phyloP scores from a whole-genome alignment of 345 rosid species.

The Linum usitatissimum region DNA sequence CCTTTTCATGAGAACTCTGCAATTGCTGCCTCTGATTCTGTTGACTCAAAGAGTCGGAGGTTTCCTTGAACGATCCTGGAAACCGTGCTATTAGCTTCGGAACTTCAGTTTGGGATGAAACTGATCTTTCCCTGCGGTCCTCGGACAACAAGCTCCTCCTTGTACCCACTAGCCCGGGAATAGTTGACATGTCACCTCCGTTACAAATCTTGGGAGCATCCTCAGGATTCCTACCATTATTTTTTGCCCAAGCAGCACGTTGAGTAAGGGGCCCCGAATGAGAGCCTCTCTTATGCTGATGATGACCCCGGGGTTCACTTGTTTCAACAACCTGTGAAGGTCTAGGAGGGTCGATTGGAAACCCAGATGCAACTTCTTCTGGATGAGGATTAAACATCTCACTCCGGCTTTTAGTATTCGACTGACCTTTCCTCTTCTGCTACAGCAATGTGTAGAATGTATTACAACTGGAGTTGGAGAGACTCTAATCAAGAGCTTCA shows the following conservation, averaged over 20 bases:
- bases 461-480: background rate
- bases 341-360: constrained; percentile 95
- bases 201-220: constrained; percentile 52
- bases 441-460: constrained; percentile 1
- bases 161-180: constrained; percentile 44
- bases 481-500: background rate
- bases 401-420: constrained; percentile 75
- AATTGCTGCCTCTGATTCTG: constrained; percentile 44
- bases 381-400: constrained; percentile 97
- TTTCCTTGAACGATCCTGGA: constrained; percentile 89
- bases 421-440: constrained; percentile 78
- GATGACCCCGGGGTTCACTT: constrained; percentile 46
- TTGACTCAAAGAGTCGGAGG: constrained; percentile 45
- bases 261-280: constrained; percentile 90
- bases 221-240: constrained; percentile 46
- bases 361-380: constrained; percentile 97
- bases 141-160: constrained; percentile 55
- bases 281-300: constrained; percentile 61
- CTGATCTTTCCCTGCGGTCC: constrained; percentile 38
- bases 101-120: constrained; percentile 40
- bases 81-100: constrained; percentile 59
- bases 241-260: constrained; percentile 66
- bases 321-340: constrained; percentile 65
- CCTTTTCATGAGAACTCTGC: constrained; percentile 36
- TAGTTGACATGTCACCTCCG: constrained; percentile 44